Evolutionary conservation across 805 yeast species (phyloP), one percentile per base, ranked within the genome.

Genomic region (Danielia oregonensis): DNA sequence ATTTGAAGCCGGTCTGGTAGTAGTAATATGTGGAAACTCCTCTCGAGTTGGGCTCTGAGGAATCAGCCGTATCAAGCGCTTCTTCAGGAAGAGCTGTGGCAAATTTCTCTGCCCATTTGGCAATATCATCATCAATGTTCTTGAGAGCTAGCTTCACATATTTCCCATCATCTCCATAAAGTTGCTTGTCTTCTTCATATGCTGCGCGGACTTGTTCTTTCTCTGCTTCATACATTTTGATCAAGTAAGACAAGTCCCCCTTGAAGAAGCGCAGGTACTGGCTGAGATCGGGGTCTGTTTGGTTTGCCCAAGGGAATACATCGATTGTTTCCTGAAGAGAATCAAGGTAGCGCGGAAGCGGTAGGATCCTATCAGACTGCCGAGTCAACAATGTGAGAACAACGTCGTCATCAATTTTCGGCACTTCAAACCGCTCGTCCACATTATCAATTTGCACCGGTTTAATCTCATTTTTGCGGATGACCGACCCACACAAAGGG

Each of bases 1-100:
- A 70, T 42, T 78, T 76, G 56, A 86, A 82, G 0, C 82, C 77
- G 0, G 93, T 79, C 52, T 89, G 89, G 55, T 84, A 91, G 53
- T 78, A 91, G 55, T 74, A 86, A 52, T 64, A 86, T 4, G 38
- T 29, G 12, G 19, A 15, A 11, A n/a, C 32, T 9, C 6, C 9
- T 19, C 9, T 19, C 6, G 22, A 7, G 8, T 13, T 14, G 5
- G 36, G 17, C 13, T 16, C 25, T 13, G 32, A 13, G 3, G 24
- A 5, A 10, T 16, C 16, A 2, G 24, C n/a, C 10, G n/a, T n/a
- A 19, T 65, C 53, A 32, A 54, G 57, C 36, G 49, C 48, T 14
- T 33, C 39, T 31, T n/a, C 35, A 25, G 11, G 32, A 41, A 24
- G 19, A 5, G 36, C 40, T 3, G 26, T 28, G 4, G 42, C 42